Conservation (phyloP, 129 eudicot species). For the Cynara cardunculus region DNA sequence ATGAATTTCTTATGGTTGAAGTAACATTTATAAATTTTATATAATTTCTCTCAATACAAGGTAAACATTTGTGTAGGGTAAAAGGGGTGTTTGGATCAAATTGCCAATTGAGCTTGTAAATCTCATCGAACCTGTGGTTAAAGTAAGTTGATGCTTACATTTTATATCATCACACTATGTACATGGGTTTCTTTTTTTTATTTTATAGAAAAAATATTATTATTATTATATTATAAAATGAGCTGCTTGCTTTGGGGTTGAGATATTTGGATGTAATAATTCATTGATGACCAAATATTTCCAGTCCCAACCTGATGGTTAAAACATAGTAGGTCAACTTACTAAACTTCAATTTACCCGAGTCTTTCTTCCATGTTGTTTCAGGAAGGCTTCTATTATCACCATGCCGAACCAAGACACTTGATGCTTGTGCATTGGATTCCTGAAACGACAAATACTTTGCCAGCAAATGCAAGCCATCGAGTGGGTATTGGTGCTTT, state of each 20-base stretch:
- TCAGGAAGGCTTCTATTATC: constrained; percentile 71
- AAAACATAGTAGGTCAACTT: background rate
- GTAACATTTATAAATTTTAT: background rate
- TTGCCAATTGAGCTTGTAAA: constrained; percentile 65
- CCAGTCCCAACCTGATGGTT: constrained; percentile 2
- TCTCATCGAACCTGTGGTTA: constrained; percentile 69
- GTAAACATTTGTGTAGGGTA: constrained; percentile 44
- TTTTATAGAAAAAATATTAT: too few species aligned
- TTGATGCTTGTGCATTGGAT: constrained; percentile 77
- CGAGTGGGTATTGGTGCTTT: constrained; percentile 78
- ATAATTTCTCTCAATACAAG: background rate
- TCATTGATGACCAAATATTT: background rate
- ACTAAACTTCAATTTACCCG: background rate
- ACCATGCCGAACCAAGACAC: constrained; percentile 73
- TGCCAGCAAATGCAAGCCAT: constrained; percentile 74
- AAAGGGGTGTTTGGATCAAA: constrained; percentile 75
- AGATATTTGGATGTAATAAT: background rate
- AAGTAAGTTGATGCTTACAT: constrained; percentile 33
- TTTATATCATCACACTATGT: background rate
- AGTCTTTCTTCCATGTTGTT: constrained; percentile 4
- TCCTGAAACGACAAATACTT: constrained; percentile 49
- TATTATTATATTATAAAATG: background rate
- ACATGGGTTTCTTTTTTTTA: background rate
- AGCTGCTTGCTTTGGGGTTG: background rate
- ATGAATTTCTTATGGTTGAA: background rate